Base-by-base conservation (phyloP, 306 rosid species). In the Canavalia ensiformis region DNA sequence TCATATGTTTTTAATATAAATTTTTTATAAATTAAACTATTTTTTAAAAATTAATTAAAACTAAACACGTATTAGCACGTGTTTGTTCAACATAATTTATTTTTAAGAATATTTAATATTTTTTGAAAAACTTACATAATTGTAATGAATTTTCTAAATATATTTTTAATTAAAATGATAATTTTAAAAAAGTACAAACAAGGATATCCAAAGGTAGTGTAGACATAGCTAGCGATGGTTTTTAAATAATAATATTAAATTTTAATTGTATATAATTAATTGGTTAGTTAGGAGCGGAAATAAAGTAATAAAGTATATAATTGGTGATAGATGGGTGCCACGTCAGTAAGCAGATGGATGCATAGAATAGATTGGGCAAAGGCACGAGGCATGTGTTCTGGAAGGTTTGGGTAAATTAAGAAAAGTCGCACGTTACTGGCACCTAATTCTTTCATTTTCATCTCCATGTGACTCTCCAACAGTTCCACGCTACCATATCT, bases 401-500 rank as follows among this genome's bases (percentile, higher is more conserved):
- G 60, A 74, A 65, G 76, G 72, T 39, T 12, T 56, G 33, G 78
- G 64, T 68, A 68, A 35, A 75, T 13, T 30, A 77, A 9, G 85
- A 67, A 70, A 49, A 42, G 58, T 52, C 4, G 71, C 37, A 77
- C 69, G 70, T 56, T 31, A 63, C 39, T 2, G 44, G 63, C 41
- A 78, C 83, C 83, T 55, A 83, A 83, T 58, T 72, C 71, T 72
- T 65, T 65, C 76, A 30, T 34, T 78, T 67, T 78, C 83, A 31
- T 39, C 35, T 54, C 76, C 75, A 55, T 68, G 82, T 68, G 59
- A 78, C 50, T 44, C 25, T 67, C 68, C 81, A 50, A 50, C 49
- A 77, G 33, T 64, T 65, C 82, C 68, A 67, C 74, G 54, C 42
- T 34, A n/a, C 1, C 72, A 30, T 64, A 49, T 72, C 74, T 73